Conservation (phyloP, 805 yeast species). For the Blastobotrys terrestris region DNA sequence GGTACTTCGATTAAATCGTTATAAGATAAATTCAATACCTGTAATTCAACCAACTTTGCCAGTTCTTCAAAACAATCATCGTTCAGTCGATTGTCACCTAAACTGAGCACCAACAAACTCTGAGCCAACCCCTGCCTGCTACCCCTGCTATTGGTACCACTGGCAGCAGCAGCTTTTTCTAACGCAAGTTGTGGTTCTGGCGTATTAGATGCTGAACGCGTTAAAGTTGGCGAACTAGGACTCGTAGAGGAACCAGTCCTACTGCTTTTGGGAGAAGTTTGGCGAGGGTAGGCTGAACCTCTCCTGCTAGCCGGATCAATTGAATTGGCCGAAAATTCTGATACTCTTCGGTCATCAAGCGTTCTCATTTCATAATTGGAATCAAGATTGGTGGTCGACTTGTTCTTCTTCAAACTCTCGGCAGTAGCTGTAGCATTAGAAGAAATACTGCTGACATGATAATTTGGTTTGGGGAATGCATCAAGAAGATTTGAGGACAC, state of each 20-base stretch:
- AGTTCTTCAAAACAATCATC: constrained; percentile 72
- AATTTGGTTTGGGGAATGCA: constrained; percentile 43
- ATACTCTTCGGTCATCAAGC: constrained; percentile 3
- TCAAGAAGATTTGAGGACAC: constrained; percentile 67
- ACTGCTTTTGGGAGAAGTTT: background rate
- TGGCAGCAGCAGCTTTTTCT: background rate
- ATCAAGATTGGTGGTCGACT: constrained; percentile 3
- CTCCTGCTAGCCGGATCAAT: constrained; percentile 2
- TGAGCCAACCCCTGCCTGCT: constrained; percentile 34
- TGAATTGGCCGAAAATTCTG: constrained; percentile 7
- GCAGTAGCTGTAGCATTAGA: constrained; percentile 14
- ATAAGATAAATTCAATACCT: constrained; percentile 68
- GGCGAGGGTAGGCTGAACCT: background rate
- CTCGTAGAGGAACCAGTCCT: background rate
- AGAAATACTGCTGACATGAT: constrained; percentile 24
- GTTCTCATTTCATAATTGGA: constrained; percentile 12
- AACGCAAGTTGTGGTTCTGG: background rate
- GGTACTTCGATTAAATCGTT: constrained; percentile 83
- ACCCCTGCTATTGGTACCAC: constrained; percentile 4
- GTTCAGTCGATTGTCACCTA: constrained; percentile 77
- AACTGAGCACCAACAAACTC: constrained; percentile 49
- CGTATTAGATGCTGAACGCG: background rate
- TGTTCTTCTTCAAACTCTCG: background rate
- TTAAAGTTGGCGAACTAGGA: background rate
- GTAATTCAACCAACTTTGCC: constrained; percentile 51